A percentile compares a stretch with the other conserved stretches of the same genome.
phyloP scores from a whole-genome alignment of 805 yeast genomes.

The Tetrapisispora fleetii region DNA sequence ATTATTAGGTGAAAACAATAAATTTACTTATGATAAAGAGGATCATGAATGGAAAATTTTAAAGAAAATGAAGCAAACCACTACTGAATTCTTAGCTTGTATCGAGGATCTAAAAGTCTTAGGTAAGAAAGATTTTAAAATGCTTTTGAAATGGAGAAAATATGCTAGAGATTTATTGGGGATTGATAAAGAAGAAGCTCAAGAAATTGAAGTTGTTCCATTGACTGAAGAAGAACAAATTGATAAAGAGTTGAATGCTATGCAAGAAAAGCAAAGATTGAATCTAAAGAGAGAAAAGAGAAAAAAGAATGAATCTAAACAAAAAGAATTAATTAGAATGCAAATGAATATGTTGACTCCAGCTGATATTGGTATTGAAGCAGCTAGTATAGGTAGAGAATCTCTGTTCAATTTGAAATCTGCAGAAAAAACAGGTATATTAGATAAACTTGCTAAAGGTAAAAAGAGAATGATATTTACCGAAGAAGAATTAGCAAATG shows the following conservation, averaged over 20 bases:
- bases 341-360: conserved; percentile 96
- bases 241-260: conserved; percentile 69
- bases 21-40: conserved; percentile 46
- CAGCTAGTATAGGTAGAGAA: conserved; percentile 69
- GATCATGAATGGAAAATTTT: conserved; percentile 67
- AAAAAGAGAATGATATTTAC: conserved; percentile 53
- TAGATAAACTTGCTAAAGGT: conserved; percentile 67
- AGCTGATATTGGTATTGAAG: conserved; percentile 86
- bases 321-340: conserved; percentile 80
- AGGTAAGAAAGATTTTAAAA: conserved; percentile 88
- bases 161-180: conserved; percentile 73
- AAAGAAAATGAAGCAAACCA: conserved; percentile 65
- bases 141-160: conserved; percentile 78
- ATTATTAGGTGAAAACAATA: conserved; percentile 62
- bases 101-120: conserved; percentile 86
- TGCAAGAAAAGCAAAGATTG: conserved; percentile 61
- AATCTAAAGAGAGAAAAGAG: conserved; percentile 74
- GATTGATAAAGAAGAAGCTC: conserved; percentile 41
- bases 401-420: conserved; percentile 70
- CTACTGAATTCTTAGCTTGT: conserved; percentile 70
- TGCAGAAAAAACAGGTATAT: conserved; percentile 83
- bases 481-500: conserved; percentile 44
- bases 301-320: conserved; percentile 69
- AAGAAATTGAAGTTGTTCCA: conserved; percentile 54
- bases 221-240: conserved; percentile 83